Base-by-base conservation (phyloP, 2,329 filamentous ascomycete species). In the Diplocarpon rosae region DNA sequence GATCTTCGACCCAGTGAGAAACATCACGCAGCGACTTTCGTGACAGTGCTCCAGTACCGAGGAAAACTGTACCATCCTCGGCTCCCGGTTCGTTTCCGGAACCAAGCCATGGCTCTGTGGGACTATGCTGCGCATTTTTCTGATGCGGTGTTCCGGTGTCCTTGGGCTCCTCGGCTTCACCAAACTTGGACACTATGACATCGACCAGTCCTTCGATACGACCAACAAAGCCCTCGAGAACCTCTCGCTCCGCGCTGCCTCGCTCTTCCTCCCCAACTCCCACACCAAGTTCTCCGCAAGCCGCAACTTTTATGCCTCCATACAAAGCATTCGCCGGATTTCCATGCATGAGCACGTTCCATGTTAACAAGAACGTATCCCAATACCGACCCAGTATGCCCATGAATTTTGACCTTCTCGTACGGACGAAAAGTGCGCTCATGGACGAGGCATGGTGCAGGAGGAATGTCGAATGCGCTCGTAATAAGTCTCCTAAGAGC, bases 231-330 rank as follows among this genome's bases (percentile, higher is more conserved):
- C 87, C 87, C 63, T 96, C 90, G 1, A 98, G 69, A 0, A 96
- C 90, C 56, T 93, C 90, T 56, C 90, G 74, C 66, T 96, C 90
- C 28, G 88, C 88, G 60, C 90, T 95, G 4, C 90, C 90, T 62
- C 88, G 83, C 44, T 95, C 86, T 66, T 96, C 92, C 62, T 96
- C 92, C 14, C 92, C 92, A 1, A 96, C 92, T 0, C 92, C 92
- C 37, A 95, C 77, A 13, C 92, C 92, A 20, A 96, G 75, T 65
- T 96, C 90, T 14, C 92, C 90, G 29, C 86, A 88, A 6, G 83
- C 85, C 11, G 89, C 86, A 28, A 98, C 71, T 63, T 94, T 95
- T 59, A 95, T 78, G 5, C 85, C 88, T 10, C 82, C 78, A 57
- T 87, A 88, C 5, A 94, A 71, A 51, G 82, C 81, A 1, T 83